These are phyloP conservation scores for Stachybotrys elegans DNA, from an alignment of 2,329 filamentous ascomycete species.

Conservation along the genomic window DNA sequence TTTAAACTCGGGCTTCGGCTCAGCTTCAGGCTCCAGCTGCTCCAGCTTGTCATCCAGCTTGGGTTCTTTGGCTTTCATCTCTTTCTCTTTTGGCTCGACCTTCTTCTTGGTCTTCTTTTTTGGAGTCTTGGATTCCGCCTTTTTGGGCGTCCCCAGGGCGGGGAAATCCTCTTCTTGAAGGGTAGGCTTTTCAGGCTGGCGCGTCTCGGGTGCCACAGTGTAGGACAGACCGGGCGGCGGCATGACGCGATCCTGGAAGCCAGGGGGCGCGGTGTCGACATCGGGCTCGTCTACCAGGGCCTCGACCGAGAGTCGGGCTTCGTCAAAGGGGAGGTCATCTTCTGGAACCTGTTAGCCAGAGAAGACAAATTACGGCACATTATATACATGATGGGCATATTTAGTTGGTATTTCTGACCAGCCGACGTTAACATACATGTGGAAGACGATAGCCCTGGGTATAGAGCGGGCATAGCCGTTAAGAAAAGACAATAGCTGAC, in stretches of 20 bases:
- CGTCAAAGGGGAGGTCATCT: conserved; percentile 57
- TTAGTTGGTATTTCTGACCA: conserved; percentile 37
- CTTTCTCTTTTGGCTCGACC: conserved; percentile 12
- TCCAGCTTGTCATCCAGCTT: conserved; percentile 5
- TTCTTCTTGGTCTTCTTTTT: conserved; percentile 23
- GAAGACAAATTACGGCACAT: conserved; percentile 22
- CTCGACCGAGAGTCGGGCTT: conserved; percentile 60
- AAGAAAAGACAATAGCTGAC: conserved; percentile 11
- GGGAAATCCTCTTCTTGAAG: conserved; percentile 61
- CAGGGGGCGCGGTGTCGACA: conserved; percentile 7
- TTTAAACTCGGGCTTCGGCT: conserved; percentile 37
- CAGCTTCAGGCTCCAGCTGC: conserved; percentile 40
- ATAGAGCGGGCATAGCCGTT: no score
- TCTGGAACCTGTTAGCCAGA: conserved; percentile 49
- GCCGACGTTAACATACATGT: conserved; percentile 62
- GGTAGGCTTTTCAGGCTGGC: conserved; percentile 15
- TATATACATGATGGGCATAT: conserved; percentile 40
- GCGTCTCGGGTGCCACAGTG: background rate
- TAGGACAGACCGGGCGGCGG: no score
- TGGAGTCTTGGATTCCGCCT: conserved; percentile 27
- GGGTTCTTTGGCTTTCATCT: conserved; percentile 12
- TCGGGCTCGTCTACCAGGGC: conserved; percentile 57
- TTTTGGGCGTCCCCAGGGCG: conserved; percentile 45
- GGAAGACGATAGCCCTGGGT: conserved; percentile 71
- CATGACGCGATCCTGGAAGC: no score